These are phyloP conservation scores for Tilletia caries DNA, from an alignment of 1,284 basidiomycete species.

Conservation along the genomic window DNA sequence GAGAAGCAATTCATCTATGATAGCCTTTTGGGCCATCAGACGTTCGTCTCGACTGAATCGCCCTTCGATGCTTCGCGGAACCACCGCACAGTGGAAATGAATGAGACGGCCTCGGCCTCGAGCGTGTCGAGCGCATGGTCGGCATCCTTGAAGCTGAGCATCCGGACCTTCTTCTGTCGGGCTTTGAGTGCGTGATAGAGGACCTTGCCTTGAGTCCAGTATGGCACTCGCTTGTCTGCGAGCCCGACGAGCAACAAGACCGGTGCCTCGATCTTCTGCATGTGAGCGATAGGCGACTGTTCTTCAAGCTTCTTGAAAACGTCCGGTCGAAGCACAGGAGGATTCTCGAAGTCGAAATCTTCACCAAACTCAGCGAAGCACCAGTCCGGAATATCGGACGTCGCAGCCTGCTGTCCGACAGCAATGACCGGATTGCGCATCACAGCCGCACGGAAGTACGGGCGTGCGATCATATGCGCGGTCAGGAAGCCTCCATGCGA, in stretches of 20 bases:
- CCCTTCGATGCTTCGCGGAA: background rate
- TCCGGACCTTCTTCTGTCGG: constrained; percentile 12
- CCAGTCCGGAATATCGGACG: constrained; percentile 72
- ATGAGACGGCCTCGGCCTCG: constrained; percentile 18
- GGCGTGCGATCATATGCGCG: constrained; percentile 64
- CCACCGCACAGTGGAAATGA: constrained; percentile 6
- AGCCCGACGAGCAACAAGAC: constrained; percentile 65
- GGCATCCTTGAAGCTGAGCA: constrained; percentile 19
- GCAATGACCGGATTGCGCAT: constrained; percentile 71
- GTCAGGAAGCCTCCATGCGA: constrained; percentile 71
- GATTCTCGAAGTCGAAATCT: constrained; percentile 49
- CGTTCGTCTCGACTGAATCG: too few species aligned
- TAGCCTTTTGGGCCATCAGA: background rate
- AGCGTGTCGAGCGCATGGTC: constrained; percentile 27
- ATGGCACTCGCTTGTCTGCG: constrained; percentile 65
- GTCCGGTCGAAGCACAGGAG: constrained; percentile 58
- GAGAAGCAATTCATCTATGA: background rate
- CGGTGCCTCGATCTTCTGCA: constrained; percentile 60
- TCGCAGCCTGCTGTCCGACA: constrained; percentile 58
- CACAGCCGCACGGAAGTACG: constrained; percentile 63
- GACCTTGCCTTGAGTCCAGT: constrained; percentile 62
- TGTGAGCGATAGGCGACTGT: constrained; percentile 64
- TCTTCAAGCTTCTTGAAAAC: constrained; percentile 58
- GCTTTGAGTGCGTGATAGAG: constrained; percentile 23
- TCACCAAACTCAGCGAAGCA: constrained; percentile 63